Evolutionary conservation across 2,329 filamentous ascomycete species (phyloP).

Genomic region (Fusarium xyrophilum): DNA sequence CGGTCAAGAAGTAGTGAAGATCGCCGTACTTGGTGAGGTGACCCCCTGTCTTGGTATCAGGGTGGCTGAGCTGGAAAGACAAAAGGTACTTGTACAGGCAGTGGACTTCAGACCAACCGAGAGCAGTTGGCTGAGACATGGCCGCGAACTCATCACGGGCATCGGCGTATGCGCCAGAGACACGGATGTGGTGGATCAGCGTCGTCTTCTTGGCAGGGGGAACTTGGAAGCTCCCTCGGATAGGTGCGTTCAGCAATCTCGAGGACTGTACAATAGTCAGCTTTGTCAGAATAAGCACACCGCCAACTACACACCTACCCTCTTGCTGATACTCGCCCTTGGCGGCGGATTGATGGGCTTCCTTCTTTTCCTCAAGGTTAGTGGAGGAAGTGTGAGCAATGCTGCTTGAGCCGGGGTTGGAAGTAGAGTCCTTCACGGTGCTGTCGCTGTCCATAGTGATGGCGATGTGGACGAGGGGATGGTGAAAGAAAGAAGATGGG

Average conservation of each 20-base stretch:
- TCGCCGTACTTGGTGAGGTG: background rate
- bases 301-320: background rate
- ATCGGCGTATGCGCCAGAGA: background rate
- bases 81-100: background rate
- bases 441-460: background rate
- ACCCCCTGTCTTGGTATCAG: background rate
- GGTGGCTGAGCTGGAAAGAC: background rate
- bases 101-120: background rate
- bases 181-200: background rate
- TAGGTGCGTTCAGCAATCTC: background rate
- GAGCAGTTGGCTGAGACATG: background rate
- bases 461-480: background rate
- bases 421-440: background rate
- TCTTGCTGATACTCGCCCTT: background rate
- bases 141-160: background rate
- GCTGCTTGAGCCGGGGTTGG: background rate
- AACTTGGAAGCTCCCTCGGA: background rate
- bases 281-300: background rate
- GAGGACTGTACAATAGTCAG: background rate
- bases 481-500: background rate
- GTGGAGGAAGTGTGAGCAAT: background rate
- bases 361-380: background rate
- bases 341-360: background rate
- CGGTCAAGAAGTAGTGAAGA: background rate
- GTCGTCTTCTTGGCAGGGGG: background rate